Evolutionary conservation across 2,329 filamentous ascomycete species (phyloP).

Genomic region (Sphaerulina vaccinii): DNA sequence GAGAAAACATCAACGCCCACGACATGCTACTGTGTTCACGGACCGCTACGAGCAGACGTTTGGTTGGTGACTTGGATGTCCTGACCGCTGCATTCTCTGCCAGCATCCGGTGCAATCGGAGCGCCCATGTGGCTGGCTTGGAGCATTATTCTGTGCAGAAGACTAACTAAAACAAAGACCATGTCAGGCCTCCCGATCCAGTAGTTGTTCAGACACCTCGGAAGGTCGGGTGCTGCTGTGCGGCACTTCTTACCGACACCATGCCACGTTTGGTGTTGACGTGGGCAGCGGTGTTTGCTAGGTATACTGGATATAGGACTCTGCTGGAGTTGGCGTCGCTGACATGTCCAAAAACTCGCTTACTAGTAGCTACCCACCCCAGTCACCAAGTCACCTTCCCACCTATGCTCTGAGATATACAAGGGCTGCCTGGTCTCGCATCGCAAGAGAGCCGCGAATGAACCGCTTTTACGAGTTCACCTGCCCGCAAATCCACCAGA

Average conservation of each 20-base stretch:
- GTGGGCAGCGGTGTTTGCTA: constrained; percentile 5
- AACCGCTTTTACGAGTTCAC: not conserved
- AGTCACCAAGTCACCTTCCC: not conserved
- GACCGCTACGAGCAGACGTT: no score
- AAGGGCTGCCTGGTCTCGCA: not conserved
- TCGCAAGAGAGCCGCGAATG: not conserved
- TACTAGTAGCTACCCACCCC: no score
- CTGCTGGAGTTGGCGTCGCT: no score
- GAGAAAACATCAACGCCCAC: not conserved
- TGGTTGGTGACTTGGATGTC: no score
- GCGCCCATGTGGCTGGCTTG: not conserved
- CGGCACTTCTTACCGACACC: not conserved
- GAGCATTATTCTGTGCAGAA: not conserved
- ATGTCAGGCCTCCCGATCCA: not conserved
- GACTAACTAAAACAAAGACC: not conserved
- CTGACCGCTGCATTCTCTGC: not conserved
- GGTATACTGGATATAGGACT: constrained; percentile 3
- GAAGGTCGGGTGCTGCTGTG: not conserved
- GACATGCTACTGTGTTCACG: no score
- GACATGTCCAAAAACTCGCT: no score
- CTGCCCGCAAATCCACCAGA: not conserved
- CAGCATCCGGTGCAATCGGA: not conserved
- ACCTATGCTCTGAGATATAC: not conserved
- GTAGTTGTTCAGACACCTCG: not conserved
- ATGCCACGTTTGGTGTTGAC: not conserved